A percentile compares a stretch with the other conserved stretches of the same genome.
Conservation (phyloP, 352 stramenopile genomes). For the Thraustochytrium striatum region DNA sequence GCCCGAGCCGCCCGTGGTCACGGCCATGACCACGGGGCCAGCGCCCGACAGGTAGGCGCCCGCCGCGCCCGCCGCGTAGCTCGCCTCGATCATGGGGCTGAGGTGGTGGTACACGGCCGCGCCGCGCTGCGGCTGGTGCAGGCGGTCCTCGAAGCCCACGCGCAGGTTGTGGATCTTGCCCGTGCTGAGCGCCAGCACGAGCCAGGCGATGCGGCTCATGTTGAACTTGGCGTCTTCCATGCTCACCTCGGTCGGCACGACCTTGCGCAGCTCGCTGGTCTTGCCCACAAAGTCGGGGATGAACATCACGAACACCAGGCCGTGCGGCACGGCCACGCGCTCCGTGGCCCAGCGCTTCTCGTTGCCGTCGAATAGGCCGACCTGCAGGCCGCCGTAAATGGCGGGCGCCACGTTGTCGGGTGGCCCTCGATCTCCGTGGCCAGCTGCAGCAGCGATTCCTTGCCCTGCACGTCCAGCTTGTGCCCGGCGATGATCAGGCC, state of each 20-base stretch:
- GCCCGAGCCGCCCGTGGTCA: conserved; percentile 90
- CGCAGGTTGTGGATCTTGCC: conserved; percentile 93
- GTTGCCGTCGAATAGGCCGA: conserved; percentile 77
- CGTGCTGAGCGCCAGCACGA: conserved; percentile 92
- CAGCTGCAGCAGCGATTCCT: conserved; percentile 93
- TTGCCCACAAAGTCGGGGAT: conserved; percentile 96
- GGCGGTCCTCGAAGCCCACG: conserved; percentile 84
- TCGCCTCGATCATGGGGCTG: conserved; percentile 92
- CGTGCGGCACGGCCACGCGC: conserved; percentile 88
- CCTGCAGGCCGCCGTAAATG: conserved; percentile 97
- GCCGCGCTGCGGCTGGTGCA: conserved; percentile 93
- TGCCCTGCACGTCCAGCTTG: conserved; percentile 73
- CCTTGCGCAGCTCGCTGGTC: conserved; percentile 80
- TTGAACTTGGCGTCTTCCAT: conserved; percentile 94
- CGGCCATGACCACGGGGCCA: conserved; percentile 93
- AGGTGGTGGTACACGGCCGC: conserved; percentile 90
- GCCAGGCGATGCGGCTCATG: conserved; percentile 89
- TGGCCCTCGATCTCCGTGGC: conserved; percentile 96
- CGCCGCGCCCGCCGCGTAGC: conserved; percentile 83
- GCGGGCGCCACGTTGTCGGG: conserved; percentile 97
- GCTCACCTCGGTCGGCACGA: conserved; percentile 77
- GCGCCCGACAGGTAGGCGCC: conserved; percentile 94
- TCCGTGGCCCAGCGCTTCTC: conserved; percentile 94
- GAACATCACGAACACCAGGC: conserved; percentile 95
- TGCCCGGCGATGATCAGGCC: conserved; percentile 94